Conservation (phyloP, 2,329 filamentous ascomycete species). For the Pseudocercospora musae region DNA sequence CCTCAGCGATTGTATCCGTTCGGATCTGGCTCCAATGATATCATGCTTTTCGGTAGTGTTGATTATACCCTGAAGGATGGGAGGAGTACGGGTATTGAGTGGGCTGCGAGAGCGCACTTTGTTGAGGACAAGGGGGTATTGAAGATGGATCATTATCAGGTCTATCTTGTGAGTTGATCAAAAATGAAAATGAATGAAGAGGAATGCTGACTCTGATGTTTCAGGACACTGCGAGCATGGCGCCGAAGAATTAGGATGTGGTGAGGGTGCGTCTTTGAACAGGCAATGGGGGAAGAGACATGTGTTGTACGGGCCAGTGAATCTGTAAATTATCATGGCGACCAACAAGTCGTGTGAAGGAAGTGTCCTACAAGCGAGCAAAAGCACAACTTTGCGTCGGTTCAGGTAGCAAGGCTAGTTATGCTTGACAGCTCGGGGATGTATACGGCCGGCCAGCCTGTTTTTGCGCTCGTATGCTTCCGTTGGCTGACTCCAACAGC, state of each 20-base stretch:
- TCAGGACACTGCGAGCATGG: background rate
- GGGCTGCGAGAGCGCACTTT: conserved; percentile 55
- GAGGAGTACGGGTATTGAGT: conserved; percentile 46
- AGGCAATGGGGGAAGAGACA: background rate
- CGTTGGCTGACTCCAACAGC: background rate
- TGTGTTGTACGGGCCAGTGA: no score
- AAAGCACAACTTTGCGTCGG: no score
- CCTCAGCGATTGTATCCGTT: conserved; percentile 52
- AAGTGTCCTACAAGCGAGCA: no score
- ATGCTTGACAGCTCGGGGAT: background rate
- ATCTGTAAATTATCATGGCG: background rate
- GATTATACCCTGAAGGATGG: conserved; percentile 54
- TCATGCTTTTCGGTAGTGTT: conserved; percentile 55
- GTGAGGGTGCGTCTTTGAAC: background rate
- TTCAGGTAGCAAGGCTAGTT: no score
- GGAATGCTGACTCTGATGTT: background rate
- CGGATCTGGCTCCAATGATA: conserved; percentile 45
- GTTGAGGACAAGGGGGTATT: conserved; percentile 51
- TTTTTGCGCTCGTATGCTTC: background rate
- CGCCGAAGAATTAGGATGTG: background rate
- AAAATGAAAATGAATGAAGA: background rate
- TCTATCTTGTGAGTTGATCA: conserved; percentile 48
- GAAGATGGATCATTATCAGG: conserved; percentile 54
- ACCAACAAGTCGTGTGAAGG: background rate
- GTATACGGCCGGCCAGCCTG: background rate